Conservation (phyloP, 345 rosid genomes). For the Raphanus raphanistrum region DNA sequence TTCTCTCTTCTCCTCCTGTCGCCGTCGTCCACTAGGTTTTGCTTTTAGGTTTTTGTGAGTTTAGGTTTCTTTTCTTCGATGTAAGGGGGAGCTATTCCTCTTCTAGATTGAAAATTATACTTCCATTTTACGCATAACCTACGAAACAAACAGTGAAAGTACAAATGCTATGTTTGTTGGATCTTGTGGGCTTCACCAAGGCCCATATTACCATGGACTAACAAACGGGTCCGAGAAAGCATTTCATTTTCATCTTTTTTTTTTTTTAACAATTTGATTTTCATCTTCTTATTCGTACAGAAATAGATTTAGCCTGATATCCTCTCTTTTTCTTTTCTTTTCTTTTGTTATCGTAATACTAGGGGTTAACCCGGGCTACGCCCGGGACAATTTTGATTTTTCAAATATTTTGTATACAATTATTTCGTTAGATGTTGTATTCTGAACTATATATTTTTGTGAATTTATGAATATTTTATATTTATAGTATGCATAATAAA, state of each 20-base stretch:
- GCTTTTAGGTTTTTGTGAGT: slow-evolving; percentile 7
- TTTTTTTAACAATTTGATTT: too few species aligned
- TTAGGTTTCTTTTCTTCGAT: not conserved
- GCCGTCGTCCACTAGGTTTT: slow-evolving; percentile 23
- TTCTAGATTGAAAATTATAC: not conserved
- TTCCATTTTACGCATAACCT: not conserved
- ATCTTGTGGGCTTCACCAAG: not conserved
- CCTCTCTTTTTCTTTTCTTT: too few species aligned
- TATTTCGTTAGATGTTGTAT: too few species aligned
- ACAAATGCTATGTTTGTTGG: not conserved
- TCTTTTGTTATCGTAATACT: too few species aligned
- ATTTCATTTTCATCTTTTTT: not conserved
- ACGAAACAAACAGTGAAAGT: not conserved
- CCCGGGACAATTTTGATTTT: too few species aligned
- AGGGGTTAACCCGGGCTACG: too few species aligned
- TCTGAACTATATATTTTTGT: too few species aligned
- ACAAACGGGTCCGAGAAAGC: not conserved
- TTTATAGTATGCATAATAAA: too few species aligned
- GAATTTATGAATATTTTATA: too few species aligned
- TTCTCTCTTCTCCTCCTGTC: not conserved
- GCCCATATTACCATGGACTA: not conserved
- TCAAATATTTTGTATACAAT: too few species aligned
- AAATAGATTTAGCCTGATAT: not conserved
- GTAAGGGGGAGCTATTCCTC: not conserved
- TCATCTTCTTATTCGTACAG: not conserved